A percentile compares a stretch with the other conserved stretches of the same genome.
These are phyloP conservation scores for Austroboletus eburneus DNA, from an alignment of 768 basidiomycete species.

Conservation along the genomic window DNA sequence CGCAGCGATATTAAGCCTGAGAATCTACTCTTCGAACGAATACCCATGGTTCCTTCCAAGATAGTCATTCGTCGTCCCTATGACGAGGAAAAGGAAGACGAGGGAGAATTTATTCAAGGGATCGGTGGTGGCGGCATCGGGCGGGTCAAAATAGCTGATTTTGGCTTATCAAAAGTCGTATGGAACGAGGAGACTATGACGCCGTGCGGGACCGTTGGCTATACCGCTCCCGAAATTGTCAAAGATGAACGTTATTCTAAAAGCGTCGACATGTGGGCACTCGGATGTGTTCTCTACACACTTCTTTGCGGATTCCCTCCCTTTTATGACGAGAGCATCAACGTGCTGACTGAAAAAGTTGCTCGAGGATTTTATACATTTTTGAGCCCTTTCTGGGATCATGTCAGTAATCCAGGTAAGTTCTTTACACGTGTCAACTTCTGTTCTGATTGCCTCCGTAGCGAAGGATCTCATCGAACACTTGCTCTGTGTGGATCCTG, in stretches of 20 bases:
- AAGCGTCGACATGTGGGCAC: constrained; percentile 99
- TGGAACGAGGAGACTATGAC: constrained; percentile 99
- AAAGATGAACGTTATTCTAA: constrained; percentile 97
- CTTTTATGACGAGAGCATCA: constrained; percentile 99
- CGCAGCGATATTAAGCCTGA: constrained; percentile 93
- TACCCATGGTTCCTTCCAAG: constrained; percentile 87
- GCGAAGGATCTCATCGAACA: constrained; percentile 96
- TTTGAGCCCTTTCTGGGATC: constrained; percentile 99
- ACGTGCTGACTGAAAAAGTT: constrained; percentile 96
- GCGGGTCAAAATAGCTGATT: constrained; percentile 97
- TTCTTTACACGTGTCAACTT: neutral
- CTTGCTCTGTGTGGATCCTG: constrained; percentile 91
- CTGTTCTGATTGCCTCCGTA: constrained; percentile 29
- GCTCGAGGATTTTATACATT: constrained; percentile 97
- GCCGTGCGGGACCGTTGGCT: constrained; percentile 99
- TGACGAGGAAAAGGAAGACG: constrained; percentile 98
- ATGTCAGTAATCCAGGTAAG: constrained; percentile 75
- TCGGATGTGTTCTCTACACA: constrained; percentile 99
- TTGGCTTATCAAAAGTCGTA: constrained; percentile 94
- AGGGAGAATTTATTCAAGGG: constrained; percentile 91
- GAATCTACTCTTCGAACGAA: constrained; percentile 89
- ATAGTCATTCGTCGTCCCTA: constrained; percentile 74
- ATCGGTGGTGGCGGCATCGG: constrained; percentile 97
- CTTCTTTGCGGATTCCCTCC: constrained; percentile 96
- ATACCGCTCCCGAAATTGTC: constrained; percentile 99